Evolutionary conservation across 352 stramenopile genomes (phyloP), one percentile per base, ranked within the genome.

Genomic region (Phytophthora brassicae): DNA sequence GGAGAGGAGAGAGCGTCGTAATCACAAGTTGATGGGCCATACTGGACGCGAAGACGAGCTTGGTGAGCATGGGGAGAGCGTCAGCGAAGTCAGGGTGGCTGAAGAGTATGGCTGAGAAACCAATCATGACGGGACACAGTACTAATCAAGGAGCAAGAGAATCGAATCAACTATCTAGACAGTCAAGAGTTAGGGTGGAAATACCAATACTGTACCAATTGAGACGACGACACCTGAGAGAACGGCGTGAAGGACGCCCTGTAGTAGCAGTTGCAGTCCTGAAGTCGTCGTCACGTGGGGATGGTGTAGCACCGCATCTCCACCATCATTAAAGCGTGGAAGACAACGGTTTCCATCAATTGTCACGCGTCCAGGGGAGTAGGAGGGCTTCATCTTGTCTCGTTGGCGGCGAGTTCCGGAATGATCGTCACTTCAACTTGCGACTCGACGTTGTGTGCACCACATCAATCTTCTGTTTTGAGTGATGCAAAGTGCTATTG

Each of bases 91-190:
- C 77, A 1, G 69, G 71, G 26, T 89, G 79, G 36, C 85, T 84
- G 68, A 98, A 99, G 63, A 99, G 98, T 54, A 99, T 98, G 19
- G 88, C 89, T 31, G 86, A 82, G 64, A 99, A 98, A 67, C 81
- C 92, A 56, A 87, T 88, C 77, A 86, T 80, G 48, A 75, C 73
- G 50, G 74, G 75, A 49, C 70, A 81, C 35, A 87, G 66, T 52
- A 90, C 76, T 69, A 8, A n/a, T n/a, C n/a, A n/a, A n/a, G n/a
- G n/a, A n/a, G n/a, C n/a, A n/a, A n/a, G n/a, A n/a, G n/a, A n/a
- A n/a, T n/a, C n/a, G n/a, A n/a, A n/a, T n/a, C n/a, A n/a, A n/a
- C n/a, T n/a, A n/a, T n/a, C n/a, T n/a, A n/a, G n/a, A n/a, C n/a
- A n/a, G n/a, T n/a, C n/a, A n/a, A n/a, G n/a, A n/a, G n/a, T n/a